Percentiles rank a stretch among this genome's conserved stretches.
Conservation (phyloP, 129 eudicot genomes). For the Tagetes patula region DNA sequence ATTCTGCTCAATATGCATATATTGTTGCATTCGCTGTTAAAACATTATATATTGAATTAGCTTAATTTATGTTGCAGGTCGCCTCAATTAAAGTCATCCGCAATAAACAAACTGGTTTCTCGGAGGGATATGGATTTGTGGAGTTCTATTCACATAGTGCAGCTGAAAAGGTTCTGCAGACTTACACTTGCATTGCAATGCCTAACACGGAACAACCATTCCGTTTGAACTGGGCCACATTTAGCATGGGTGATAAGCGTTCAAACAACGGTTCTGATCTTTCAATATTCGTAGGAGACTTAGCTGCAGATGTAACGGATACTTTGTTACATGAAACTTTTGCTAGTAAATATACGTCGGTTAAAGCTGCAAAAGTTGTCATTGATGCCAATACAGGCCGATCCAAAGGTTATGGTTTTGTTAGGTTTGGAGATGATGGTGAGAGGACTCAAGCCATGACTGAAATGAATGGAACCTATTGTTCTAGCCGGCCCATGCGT, state of each 20-base stretch:
- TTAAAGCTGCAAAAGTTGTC: constrained; percentile 87
- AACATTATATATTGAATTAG: background rate
- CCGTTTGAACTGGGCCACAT: constrained; percentile 88
- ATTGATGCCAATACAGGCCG: constrained; percentile 82
- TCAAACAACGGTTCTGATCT: constrained; percentile 78
- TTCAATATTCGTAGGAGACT: constrained; percentile 86
- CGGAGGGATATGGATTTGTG: constrained; percentile 91
- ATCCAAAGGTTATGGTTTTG: constrained; percentile 88
- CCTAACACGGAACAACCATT: constrained; percentile 80
- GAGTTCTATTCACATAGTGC: constrained; percentile 70
- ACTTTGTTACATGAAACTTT: constrained; percentile 74
- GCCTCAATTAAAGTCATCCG: constrained; percentile 83
- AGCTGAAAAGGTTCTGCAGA: constrained; percentile 76
- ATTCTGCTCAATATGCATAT: no score
- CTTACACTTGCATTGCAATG: constrained; percentile 60
- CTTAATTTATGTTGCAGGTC: constrained; percentile 43
- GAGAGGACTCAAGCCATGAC: constrained; percentile 85
- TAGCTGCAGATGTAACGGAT: constrained; percentile 88
- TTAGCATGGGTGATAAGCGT: constrained; percentile 90
- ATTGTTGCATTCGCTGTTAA: background rate
- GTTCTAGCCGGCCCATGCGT: constrained; percentile 89
- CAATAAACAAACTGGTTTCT: constrained; percentile 76
- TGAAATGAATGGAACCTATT: constrained; percentile 80
- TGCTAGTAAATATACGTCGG: constrained; percentile 60
- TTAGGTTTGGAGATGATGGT: constrained; percentile 82